phyloP scores from a whole-genome alignment of 176 grass and related monocot genomes.

The Triticum monococcum region DNA sequence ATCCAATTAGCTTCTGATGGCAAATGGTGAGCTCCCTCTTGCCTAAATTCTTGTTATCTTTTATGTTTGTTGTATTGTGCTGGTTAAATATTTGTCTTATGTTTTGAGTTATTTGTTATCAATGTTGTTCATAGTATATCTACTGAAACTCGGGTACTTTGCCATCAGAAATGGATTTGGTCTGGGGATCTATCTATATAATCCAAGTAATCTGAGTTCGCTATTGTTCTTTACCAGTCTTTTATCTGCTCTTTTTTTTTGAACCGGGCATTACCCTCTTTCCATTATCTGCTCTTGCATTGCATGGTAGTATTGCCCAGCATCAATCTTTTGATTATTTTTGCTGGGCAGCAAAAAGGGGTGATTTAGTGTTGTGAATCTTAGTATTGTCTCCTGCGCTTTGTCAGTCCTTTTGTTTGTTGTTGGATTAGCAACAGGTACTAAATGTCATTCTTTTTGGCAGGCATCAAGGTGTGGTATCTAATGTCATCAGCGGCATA shows the following conservation, averaged over 20 bases:
- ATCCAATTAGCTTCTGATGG: conserved; percentile 52
- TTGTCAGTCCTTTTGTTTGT: neutral
- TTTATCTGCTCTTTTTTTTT: neutral
- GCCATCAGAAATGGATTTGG: conserved; percentile 3
- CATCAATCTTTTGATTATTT: neutral
- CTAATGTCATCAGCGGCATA: conserved; percentile 38
- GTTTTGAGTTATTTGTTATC: neutral
- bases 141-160: neutral
- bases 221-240: neutral
- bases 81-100: neutral
- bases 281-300: neutral
- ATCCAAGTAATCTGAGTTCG: neutral
- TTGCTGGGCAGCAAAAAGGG: neutral
- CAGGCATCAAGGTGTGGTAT: conserved; percentile 70
- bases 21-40: conserved; percentile 59
- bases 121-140: neutral
- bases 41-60: neutral
- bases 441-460: neutral
- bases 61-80: conserved; percentile 6
- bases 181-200: neutral
- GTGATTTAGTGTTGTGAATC: neutral
- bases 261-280: no score
- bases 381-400: neutral
- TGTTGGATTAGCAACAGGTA: neutral
- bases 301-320: neutral